phyloP scores from a whole-genome alignment of 768 basidiomycete species.

The Brasilioporus rufonigricans region DNA sequence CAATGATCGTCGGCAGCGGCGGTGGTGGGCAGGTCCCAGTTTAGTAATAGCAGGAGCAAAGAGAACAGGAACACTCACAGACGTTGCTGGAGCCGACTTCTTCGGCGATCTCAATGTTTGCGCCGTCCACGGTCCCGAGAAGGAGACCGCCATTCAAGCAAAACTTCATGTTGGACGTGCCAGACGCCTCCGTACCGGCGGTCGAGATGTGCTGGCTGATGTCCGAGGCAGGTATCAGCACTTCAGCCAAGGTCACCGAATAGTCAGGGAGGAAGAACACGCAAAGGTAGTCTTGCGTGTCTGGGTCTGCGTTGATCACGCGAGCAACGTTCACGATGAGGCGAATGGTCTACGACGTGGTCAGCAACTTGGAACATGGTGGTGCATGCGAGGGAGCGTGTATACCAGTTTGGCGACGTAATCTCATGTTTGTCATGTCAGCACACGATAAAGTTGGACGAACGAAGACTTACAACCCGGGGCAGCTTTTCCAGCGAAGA shows the following conservation, averaged over 20 bases:
- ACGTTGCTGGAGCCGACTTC: conserved; percentile 93
- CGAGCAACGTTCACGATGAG: conserved; percentile 90
- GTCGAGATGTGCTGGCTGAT: conserved; percentile 97
- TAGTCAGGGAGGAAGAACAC: conserved; percentile 98
- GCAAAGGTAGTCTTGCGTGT: conserved; percentile 81
- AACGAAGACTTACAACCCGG: conserved; percentile 66
- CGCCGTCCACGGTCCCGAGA: conserved; percentile 90
- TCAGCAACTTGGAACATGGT: not conserved
- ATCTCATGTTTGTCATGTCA: conserved; percentile 41
- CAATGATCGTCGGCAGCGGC: not conserved
- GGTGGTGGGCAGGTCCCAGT: not conserved
- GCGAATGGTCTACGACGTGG: conserved; percentile 67
- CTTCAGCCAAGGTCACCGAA: conserved; percentile 77
- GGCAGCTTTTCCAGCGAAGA: conserved; percentile 97
- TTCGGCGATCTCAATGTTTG: conserved; percentile 95
- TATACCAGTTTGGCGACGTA: conserved; percentile 86
- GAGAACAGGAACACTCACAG: conserved; percentile 40
- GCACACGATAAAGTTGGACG: not conserved
- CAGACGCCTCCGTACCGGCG: conserved; percentile 89
- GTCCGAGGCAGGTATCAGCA: conserved; percentile 89
- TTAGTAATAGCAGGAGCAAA: not conserved
- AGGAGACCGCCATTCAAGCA: conserved; percentile 88
- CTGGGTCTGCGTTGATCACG: conserved; percentile 68
- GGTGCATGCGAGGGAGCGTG: not conserved
- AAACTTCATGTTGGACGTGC: conserved; percentile 87